Evolutionary conservation across 2,329 filamentous ascomycete species (phyloP), one percentile per base, ranked within the genome.

Genomic region (Fusarium dimerum): DNA sequence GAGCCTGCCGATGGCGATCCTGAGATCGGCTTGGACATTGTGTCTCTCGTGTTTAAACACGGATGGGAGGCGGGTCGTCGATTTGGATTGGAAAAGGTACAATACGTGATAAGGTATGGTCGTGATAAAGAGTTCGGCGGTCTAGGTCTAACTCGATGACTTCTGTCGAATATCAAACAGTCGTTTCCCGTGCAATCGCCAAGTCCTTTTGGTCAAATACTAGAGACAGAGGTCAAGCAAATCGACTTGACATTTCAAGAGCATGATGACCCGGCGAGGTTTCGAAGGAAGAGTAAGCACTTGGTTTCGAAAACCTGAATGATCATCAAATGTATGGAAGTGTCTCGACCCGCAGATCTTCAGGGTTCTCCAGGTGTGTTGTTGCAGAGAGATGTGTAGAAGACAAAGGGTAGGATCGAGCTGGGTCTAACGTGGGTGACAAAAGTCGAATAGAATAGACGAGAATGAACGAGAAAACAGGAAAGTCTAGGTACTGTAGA

Each of bases 1-100:
- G 72, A 71, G 55, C 52, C 62, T n/a, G 61, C 62, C 45, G 64
- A 66, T 46, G 64, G 59, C 41, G 64, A 68, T 57, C 39, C 70
- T 55, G 64, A 57, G 13, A 63, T 49, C 9, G 64, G 64, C 53
- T 68, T 73, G 20, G 68, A 63, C 57, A 60, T 66, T 34, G 44
- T 56, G 49, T 43, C 36, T 47, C 18, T 51, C 40, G 20, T 49
- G 30, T 43, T 45, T 48, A 38, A 30, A 9, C 36, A 39, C 40
- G 32, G 30, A 43, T 47, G 30, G 38, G 41, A 32, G 45, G 29
- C 40, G 40, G 45, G 44, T n/a, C 44, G 11, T 38, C n/a, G 45
- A 41, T 46, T 29, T 29, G 26, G 40, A 39, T 8, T 29, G 41
- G 32, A 13, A 34, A 10, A 18, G 36, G 20, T 26, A 20, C n/a